phyloP scores from a whole-genome alignment of 2,329 filamentous ascomycete species.

The Ceratocystiopsis sp. region DNA sequence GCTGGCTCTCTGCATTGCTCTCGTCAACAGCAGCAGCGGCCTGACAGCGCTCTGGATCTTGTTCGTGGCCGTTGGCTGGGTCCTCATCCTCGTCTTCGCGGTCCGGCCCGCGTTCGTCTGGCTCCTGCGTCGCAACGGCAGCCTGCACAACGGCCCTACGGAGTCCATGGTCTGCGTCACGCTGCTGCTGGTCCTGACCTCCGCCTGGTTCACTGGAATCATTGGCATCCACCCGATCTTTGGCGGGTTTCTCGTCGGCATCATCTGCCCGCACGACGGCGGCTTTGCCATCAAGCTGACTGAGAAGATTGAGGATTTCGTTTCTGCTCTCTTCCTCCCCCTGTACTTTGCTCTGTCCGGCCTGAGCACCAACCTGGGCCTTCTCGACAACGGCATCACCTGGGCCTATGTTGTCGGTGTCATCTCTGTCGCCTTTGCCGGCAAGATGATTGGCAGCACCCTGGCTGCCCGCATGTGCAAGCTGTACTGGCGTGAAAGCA shows the following conservation, averaged over 20 bases:
- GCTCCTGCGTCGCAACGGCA: slow-evolving; percentile 55
- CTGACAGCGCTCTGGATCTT: slow-evolving; percentile 74
- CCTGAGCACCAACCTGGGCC: slow-evolving; percentile 69
- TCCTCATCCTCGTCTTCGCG: slow-evolving; percentile 54
- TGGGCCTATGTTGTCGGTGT: slow-evolving; percentile 87
- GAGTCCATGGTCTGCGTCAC: slow-evolving; percentile 74
- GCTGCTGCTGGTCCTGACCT: slow-evolving; percentile 58
- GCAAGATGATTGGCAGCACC: slow-evolving; percentile 71
- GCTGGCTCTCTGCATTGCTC: slow-evolving; percentile 77
- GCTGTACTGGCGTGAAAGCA: slow-evolving; percentile 76
- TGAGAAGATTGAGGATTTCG: slow-evolving; percentile 86
- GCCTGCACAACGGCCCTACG: slow-evolving; percentile 72
- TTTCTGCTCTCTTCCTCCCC: slow-evolving; percentile 68
- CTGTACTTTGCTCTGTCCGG: slow-evolving; percentile 91
- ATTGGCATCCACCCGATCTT: slow-evolving; percentile 94
- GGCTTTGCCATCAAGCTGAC: slow-evolving; percentile 83
- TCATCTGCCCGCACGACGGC: slow-evolving; percentile 80
- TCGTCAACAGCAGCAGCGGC: slow-evolving; percentile 76
- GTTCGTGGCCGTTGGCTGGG: slow-evolving; percentile 56
- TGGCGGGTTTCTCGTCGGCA: slow-evolving; percentile 72
- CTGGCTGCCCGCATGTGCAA: slow-evolving; percentile 60
- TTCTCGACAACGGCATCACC: slow-evolving; percentile 62
- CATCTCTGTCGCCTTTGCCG: slow-evolving; percentile 63
- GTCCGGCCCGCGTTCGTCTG: slow-evolving; percentile 62
- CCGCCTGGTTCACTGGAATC: slow-evolving; percentile 70